Evolutionary conservation across 805 yeast genomes (phyloP), one percentile per base, ranked within the genome.

Genomic region (Zygoascus bituminiphila): DNA sequence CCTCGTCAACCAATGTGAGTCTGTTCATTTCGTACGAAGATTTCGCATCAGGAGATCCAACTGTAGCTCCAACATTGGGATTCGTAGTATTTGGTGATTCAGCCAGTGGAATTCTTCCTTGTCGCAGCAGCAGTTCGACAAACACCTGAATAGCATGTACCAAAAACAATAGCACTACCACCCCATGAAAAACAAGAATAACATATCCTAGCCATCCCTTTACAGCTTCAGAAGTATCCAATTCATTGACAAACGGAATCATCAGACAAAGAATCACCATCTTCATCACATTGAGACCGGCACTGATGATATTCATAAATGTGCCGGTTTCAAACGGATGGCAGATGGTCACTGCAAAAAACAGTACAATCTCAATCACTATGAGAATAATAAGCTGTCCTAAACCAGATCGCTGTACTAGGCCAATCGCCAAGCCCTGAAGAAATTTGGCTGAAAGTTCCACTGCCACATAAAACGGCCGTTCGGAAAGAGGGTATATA

Each of bases 321-420:
- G 65, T 59, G 21, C 44, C 51, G 10, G 50, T 46, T 26, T 52
- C 58, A 43, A 39, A 66, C 15, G 65, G 69, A 31, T 52, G 58
- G 29, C 51, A 47, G n/a, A 38, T 47, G 37, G 48, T 38, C 10
- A 61, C 33, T 5, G 55, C 50, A 9, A 55, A 31, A 20, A 61
- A 49, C 31, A 46, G 51, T 20, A 50, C 49, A 21, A 60, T 44
- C 44, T 65, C 70, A 9, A 55, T 26, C 9, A 58, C 44, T 4
- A 64, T 62, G 21, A 66, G 54, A 2, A 65, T 31, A 0, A 56
- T 49, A n/a, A 65, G 49, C 46, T 65, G 69, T 1, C 70, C 68
- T 5, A 60, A 47, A 7, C 69, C 70, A 1, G 66, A 61, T 5
- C 44, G 43, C 45, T 65, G 68, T 6, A 60, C 42, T 2, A 57